These are phyloP conservation scores for Canariomyces notabilis DNA, from an alignment of 2,329 filamentous ascomycete genomes.

Conservation along the genomic window DNA sequence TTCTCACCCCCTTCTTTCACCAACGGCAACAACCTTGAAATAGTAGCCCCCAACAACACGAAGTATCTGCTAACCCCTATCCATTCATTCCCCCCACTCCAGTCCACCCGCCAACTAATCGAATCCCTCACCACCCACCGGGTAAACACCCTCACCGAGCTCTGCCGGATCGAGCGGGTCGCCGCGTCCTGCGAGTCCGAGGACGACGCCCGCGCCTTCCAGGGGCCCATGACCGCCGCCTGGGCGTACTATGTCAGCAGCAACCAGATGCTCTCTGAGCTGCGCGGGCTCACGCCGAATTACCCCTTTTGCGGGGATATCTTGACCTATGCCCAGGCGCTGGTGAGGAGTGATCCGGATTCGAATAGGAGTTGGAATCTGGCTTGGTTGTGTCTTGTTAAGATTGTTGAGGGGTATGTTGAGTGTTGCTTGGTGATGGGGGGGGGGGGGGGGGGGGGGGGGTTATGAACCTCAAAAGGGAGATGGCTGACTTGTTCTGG, in stretches of 20 bases:
- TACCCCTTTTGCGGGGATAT: conserved; percentile 65
- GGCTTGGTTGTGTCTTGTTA: conserved; percentile 65
- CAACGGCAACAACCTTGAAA: too few species aligned
- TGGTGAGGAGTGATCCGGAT: conserved; percentile 58
- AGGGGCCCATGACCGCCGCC: conserved; percentile 62
- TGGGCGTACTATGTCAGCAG: conserved; percentile 69
- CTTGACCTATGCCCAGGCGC: conserved; percentile 58
- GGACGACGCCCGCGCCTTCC: conserved; percentile 54
- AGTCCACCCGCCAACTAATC: conserved; percentile 46
- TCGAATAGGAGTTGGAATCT: conserved; percentile 71
- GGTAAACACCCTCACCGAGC: conserved; percentile 68
- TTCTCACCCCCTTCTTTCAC: too few species aligned
- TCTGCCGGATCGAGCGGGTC: conserved; percentile 65
- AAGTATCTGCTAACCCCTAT: not conserved
- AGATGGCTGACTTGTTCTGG: conserved; percentile 2
- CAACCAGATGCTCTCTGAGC: conserved; percentile 63
- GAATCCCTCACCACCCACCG: conserved; percentile 59
- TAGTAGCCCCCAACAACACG: too few species aligned
- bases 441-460: too few species aligned
- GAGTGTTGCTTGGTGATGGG: too few species aligned
- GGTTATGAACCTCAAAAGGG: conserved; percentile 5
- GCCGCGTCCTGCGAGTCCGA: conserved; percentile 54
- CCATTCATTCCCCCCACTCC: not conserved
- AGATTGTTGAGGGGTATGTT: conserved; percentile 54
- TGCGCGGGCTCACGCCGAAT: conserved; percentile 61